Evolutionary conservation across 148 eudicot genomes (phyloP), one percentile per base, ranked within the genome.

Genomic region (Vaccinium macrocarpon): DNA sequence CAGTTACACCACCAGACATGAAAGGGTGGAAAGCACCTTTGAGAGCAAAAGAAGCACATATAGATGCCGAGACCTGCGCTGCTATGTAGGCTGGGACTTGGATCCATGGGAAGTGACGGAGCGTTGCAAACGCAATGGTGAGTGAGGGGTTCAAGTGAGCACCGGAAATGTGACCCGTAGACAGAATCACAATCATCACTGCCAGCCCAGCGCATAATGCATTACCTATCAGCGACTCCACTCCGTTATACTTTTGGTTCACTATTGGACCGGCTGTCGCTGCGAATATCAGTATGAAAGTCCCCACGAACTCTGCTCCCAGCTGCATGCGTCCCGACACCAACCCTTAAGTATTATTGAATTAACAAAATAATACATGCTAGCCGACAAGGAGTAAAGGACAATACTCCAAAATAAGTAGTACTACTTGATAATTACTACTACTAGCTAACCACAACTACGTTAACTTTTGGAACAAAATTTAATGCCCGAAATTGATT

Each of bases 191-290:
- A 12, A 96, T 90, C 97, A 94, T 94, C 57, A 96, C 98, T 0
- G 98, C 98, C 25, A 96, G 89, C 62, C 98, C 98, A 0, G 98
- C 92, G 77, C 90, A 96, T 6, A 91, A 93, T 1, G 98, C 98
- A 62, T 96, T 96, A 0, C 98, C 98, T 2, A 96, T 92, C 70
- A 96, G 85, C 1, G 95, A 81, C 87, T 96, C 98, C 0, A 88
- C 92, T 5, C 94, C 95, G 1, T 87, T 68, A 87, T 94, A 91
- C 78, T 96, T 96, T 81, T 96, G 89, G 89, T 96, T 94, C 86
- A 96, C 98, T 9, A 96, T 96, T 19, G 98, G 98, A 29, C 88
- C 98, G 0, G 98, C 98, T 51, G 98, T 94, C 32, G 98, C 98
- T 1, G 88, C 95, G 59, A 96, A 96, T 76, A 96, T 96, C 46